Base-by-base conservation (phyloP, 2,329 filamentous ascomycete genomes). In the Colletotrichum sp. region DNA sequence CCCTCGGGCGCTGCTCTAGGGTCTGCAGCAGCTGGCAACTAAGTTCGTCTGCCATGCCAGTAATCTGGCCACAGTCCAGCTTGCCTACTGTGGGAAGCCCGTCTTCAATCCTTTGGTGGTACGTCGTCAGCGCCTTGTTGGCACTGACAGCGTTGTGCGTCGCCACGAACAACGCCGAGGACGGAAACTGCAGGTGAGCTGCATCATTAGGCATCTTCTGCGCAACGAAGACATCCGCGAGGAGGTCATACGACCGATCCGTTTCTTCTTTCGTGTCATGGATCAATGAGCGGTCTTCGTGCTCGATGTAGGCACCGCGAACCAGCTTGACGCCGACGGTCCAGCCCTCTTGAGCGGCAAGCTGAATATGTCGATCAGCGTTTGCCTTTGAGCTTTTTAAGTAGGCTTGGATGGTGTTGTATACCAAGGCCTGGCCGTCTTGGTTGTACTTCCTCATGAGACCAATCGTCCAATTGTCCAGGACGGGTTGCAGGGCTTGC, bases 41-140 rank as follows among this genome's bases (percentile, higher is more conserved):
- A 70, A 99, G 92, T 83, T 98, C 96, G 80, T 99, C 96, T 3
- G 96, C 96, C 96, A 99, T 98, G 52, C 96, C 78, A 69, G 78
- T 76, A 12, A 80, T 78, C 59, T 84, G 81, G 3, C 81, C 79
- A 63, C 87, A 88, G 3, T 85, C 83, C 69, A 88, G 81, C 34
- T 82, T 82, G 10, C n/a, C 44, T 0, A 84, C 85, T 80, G 85
- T 85, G 77, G 86, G 84, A 10, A 79, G 81, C 21, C 86, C 87
- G 9, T 69, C 87, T 78, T 88, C 88, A 68, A 90, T 86, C 34
- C 93, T 84, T 9, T 85, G 86, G 32, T 89, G 89, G n/a, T 90
- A 90, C 64, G 86, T 87, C 18, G 88, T 85, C 15, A 98, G 93
- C 5, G 94, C 95, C 57, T 90, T 90, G 65, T 91, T 36, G 12